Conservation (phyloP, 1,284 basidiomycete species). For the Nidula niveotomentosa region DNA sequence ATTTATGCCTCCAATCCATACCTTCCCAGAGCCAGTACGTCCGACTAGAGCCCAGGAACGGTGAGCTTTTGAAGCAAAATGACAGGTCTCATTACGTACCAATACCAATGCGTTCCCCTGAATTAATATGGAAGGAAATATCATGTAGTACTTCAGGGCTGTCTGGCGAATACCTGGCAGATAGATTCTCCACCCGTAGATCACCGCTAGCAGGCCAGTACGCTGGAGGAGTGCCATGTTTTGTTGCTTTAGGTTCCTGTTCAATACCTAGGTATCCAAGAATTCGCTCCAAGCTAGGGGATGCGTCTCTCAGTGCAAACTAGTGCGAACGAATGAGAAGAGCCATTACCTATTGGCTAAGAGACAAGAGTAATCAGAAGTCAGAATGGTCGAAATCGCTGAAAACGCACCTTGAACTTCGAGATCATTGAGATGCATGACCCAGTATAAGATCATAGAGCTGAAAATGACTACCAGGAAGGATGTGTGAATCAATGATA, state of each 20-base stretch:
- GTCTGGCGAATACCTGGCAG: conserved; percentile 42
- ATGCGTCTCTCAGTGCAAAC: neutral
- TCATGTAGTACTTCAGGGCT: conserved; percentile 43
- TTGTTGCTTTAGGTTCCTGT: conserved; percentile 57
- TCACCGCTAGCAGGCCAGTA: conserved; percentile 69
- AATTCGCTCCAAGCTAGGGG: conserved; percentile 67
- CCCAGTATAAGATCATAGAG: conserved; percentile 51
- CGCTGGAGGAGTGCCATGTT: conserved; percentile 52
- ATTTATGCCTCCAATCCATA: conserved; percentile 4
- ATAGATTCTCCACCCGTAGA: conserved; percentile 51
- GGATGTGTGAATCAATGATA: neutral
- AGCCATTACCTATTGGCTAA: neutral
- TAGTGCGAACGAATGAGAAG: neutral
- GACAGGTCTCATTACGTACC: neutral
- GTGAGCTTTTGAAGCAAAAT: neutral
- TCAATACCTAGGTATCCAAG: conserved; percentile 72
- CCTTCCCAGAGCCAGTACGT: conserved; percentile 64
- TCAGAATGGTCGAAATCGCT: neutral
- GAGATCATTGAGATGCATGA: conserved; percentile 53
- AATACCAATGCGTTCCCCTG: conserved; percentile 49
- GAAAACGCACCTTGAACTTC: conserved; percentile 53
- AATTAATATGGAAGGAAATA: conserved; percentile 41
- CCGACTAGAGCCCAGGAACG: conserved; percentile 32
- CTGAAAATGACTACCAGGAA: conserved; percentile 48
- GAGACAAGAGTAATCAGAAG: neutral